Evolutionary conservation across 805 yeast genomes (phyloP).

Genomic region (Candida caryicola): DNA sequence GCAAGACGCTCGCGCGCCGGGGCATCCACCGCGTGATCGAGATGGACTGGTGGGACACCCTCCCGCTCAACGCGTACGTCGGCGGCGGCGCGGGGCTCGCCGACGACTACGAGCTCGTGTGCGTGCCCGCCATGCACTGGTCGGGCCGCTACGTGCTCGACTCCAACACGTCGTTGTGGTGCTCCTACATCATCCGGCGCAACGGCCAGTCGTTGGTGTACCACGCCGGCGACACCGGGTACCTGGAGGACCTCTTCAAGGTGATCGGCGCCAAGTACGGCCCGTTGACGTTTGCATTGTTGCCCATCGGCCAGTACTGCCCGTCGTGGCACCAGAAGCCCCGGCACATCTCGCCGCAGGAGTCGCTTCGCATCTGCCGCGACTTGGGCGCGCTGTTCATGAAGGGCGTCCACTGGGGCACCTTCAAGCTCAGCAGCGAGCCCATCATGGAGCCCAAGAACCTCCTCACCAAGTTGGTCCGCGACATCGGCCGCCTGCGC

Average conservation of each 20-base stretch:
- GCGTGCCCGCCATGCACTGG: conserved; percentile 98
- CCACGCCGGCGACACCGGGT: conserved; percentile 97
- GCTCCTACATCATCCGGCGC: conserved; percentile 71
- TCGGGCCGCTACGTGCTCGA: conserved; percentile 83
- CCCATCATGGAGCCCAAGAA: conserved; percentile 80
- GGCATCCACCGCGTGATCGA: conserved; percentile 68
- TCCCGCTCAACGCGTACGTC: conserved; percentile 38
- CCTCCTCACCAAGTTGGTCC: conserved; percentile 51
- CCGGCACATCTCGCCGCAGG: conserved; percentile 81
- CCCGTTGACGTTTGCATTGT: conserved; percentile 53
- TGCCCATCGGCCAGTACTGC: conserved; percentile 94
- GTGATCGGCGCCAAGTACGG: conserved; percentile 67
- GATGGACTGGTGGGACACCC: conserved; percentile 87
- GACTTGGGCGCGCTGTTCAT: conserved; percentile 60
- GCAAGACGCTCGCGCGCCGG: conserved; percentile 51
- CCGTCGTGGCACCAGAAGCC: conserved; percentile 94
- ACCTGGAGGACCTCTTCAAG: conserved; percentile 66
- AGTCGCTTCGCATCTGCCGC: conserved; percentile 64
- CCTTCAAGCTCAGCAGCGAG: conserved; percentile 86
- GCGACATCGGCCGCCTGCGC: conserved; percentile 28
- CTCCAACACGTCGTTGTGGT: conserved; percentile 82
- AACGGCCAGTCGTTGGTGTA: conserved; percentile 70
- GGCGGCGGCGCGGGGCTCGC: conserved; percentile 27
- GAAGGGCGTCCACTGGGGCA: conserved; percentile 96
- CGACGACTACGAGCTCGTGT: conserved; percentile 71